Evolutionary conservation across 768 basidiomycete genomes (phyloP).

Genomic region (Kwoniella bestiolae): DNA sequence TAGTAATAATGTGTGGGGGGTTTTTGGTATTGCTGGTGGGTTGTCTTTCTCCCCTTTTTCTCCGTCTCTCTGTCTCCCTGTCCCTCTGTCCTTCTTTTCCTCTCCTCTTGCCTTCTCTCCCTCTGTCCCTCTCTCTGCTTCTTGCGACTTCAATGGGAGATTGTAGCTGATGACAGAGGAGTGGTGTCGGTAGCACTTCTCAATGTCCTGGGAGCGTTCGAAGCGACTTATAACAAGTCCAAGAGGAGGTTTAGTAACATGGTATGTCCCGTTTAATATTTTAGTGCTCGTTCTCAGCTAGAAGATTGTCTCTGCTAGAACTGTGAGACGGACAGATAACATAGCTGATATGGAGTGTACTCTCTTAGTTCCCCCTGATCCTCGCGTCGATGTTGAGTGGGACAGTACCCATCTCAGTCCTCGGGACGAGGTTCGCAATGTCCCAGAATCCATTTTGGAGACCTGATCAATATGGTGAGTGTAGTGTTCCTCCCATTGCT

Average conservation of each 20-base stretch:
- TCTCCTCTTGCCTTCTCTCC: too few relatives aligned
- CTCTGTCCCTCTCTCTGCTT: too few relatives aligned
- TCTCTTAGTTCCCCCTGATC: constrained; percentile 67
- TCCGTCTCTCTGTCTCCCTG: background rate
- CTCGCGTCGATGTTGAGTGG: constrained; percentile 72
- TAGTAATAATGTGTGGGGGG: constrained; percentile 73
- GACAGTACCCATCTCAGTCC: constrained; percentile 76
- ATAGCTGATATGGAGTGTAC: too few relatives aligned
- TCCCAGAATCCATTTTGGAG: constrained; percentile 77
- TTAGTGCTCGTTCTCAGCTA: too few relatives aligned
- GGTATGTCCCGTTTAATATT: too few relatives aligned
- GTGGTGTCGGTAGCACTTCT: background rate
- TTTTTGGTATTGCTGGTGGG: constrained; percentile 74
- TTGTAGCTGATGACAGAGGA: too few relatives aligned
- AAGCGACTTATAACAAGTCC: constrained; percentile 79
- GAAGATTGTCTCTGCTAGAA: too few relatives aligned
- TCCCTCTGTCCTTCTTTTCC: too few relatives aligned
- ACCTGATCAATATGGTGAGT: constrained; percentile 76
- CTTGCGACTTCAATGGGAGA: too few relatives aligned
- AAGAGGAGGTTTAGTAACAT: constrained; percentile 73
- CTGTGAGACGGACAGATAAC: too few relatives aligned
- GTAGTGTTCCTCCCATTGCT: background rate
- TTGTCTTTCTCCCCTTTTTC: background rate
- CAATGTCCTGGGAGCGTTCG: constrained; percentile 76
- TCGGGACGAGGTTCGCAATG: constrained; percentile 79